Percentiles rank a stretch among this genome's conserved stretches.
These are phyloP conservation scores for Cladobotryum mycophilum DNA, from an alignment of 2,329 filamentous ascomycete genomes.

Conservation along the genomic window DNA sequence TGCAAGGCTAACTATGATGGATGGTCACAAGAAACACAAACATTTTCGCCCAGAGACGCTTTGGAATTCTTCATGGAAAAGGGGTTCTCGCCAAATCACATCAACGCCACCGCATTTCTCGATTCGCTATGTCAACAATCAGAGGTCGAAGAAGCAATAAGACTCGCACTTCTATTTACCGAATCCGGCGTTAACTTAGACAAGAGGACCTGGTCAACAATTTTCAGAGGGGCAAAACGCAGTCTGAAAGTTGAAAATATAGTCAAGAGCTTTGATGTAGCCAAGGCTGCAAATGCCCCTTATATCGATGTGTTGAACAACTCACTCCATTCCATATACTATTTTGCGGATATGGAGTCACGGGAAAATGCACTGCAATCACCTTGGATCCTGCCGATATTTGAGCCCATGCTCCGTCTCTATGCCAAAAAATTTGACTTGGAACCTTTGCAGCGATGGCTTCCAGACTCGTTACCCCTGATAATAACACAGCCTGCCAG, in stretches of 20 bases:
- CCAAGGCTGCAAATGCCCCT: conserved; percentile 44
- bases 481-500: conserved; percentile 19
- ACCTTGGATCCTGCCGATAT: conserved; percentile 32
- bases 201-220: conserved; percentile 57
- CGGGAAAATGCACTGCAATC: conserved; percentile 21
- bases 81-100: conserved; percentile 58
- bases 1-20: conserved; percentile 19
- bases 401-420: conserved; percentile 42
- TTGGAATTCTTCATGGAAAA: conserved; percentile 44
- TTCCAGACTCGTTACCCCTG: conserved; percentile 31
- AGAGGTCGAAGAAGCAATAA: conserved; percentile 29
- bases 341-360: conserved; percentile 36
- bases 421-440: conserved; percentile 44
- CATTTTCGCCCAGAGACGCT: conserved; percentile 26
- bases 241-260: conserved; percentile 49
- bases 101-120: conserved; percentile 62
- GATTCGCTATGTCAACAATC: conserved; percentile 58
- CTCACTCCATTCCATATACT: conserved; percentile 44
- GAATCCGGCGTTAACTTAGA: conserved; percentile 54
- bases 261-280: conserved; percentile 28
- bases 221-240: conserved; percentile 65
- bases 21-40: conserved; percentile 12
- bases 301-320: conserved; percentile 30
- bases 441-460: conserved; percentile 36
- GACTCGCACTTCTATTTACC: conserved; percentile 27